Evolutionary conservation across 2,329 filamentous ascomycete species (phyloP).

Genomic region (Thielaviopsis euricoi): DNA sequence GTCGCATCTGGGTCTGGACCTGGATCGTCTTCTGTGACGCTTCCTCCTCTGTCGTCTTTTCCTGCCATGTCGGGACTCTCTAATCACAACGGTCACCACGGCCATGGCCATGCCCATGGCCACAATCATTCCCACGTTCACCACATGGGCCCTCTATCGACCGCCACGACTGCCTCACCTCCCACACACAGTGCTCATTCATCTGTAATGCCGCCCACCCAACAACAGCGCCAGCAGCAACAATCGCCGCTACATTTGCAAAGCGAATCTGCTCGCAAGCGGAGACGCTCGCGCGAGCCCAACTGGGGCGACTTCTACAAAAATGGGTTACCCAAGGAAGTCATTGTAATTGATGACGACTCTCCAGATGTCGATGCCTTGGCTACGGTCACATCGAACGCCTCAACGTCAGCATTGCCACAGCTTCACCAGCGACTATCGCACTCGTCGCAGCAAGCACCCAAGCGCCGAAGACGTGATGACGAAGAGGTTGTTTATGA

Average conservation of each 20-base stretch:
- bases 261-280: constrained; percentile 23
- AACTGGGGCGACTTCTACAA: constrained; percentile 72
- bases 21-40: constrained; percentile 22
- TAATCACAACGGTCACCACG: constrained; percentile 4
- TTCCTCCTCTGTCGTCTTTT: constrained; percentile 18
- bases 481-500: constrained; percentile 38
- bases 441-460: constrained; percentile 28
- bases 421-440: constrained; percentile 14
- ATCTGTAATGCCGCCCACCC: constrained; percentile 8
- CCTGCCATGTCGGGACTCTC: constrained; percentile 7
- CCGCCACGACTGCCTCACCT: constrained; percentile 5
- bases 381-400: constrained; percentile 14
- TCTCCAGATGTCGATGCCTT: constrained; percentile 39
- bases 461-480: constrained; percentile 60
- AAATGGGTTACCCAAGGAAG: constrained; percentile 68
- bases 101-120: neutral
- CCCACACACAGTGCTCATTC: constrained; percentile 5
- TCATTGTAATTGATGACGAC: constrained; percentile 71
- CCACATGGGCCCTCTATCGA: neutral
- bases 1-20: constrained; percentile 19
- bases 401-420: constrained; percentile 11
- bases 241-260: constrained; percentile 9
- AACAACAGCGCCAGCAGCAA: constrained; percentile 17
- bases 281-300: constrained; percentile 44
- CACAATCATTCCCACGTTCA: neutral